Conservation (phyloP, 306 rosid species). For the Phaseolus lunatus region DNA sequence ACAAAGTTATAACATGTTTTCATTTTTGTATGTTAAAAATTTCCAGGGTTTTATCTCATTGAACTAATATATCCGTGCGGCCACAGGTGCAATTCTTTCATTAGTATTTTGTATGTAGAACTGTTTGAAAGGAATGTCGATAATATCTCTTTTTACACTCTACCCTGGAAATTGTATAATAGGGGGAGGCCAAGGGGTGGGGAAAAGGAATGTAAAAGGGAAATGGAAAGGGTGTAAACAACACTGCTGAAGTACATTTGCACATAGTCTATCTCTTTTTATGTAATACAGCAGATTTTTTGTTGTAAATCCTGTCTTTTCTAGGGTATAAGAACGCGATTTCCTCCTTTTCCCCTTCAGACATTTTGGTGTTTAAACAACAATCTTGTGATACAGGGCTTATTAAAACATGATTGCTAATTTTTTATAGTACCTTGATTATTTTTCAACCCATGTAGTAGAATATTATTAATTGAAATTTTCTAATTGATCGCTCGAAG, state of each 20-base stretch:
- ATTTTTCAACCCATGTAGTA: neutral
- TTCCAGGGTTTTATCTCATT: constrained; percentile 62
- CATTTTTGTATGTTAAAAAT: constrained; percentile 34
- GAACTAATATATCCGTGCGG: constrained; percentile 46
- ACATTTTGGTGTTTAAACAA: neutral
- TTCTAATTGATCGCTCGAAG: neutral
- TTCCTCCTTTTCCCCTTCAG: neutral
- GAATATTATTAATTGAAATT: neutral
- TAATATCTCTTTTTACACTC: constrained; percentile 51
- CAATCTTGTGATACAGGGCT: neutral
- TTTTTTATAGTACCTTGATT: neutral
- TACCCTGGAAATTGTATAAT: constrained; percentile 66
- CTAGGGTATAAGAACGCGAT: neutral
- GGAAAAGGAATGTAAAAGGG: constrained; percentile 41
- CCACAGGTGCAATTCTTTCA: constrained; percentile 75
- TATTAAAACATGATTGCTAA: neutral
- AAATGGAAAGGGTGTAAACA: constrained; percentile 43
- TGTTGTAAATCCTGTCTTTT: constrained; percentile 36
- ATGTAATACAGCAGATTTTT: constrained; percentile 49
- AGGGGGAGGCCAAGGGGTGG: constrained; percentile 52
- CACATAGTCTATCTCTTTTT: constrained; percentile 51
- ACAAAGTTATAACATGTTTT: constrained; percentile 32
- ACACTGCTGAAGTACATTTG: constrained; percentile 49
- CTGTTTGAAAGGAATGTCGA: constrained; percentile 63
- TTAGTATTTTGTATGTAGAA: constrained; percentile 74